These are phyloP conservation scores for Backusella macrospora DNA, from an alignment of 192 early-diverging fungal species.

Conservation along the genomic window DNA sequence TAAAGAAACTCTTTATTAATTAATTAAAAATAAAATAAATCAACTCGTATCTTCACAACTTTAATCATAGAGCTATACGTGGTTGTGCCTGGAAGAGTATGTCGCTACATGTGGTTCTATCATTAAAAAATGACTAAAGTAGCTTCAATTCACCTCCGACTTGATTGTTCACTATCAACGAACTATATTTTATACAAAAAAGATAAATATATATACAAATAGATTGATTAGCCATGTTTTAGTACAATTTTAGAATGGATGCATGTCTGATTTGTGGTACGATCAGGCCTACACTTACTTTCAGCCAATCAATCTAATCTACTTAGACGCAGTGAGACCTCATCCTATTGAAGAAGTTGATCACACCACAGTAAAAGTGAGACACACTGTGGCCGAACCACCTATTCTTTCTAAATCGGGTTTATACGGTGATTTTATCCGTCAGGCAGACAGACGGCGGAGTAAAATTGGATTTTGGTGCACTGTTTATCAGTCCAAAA, in stretches of 20 bases:
- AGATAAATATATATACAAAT: no score
- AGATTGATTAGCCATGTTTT: not conserved
- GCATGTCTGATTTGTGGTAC: slow-evolving; percentile 5
- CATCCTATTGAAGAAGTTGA: not conserved
- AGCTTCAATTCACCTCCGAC: not conserved
- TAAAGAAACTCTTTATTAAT: no score
- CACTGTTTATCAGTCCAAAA: slow-evolving; percentile 6
- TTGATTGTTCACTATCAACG: not conserved
- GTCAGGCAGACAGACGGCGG: not conserved
- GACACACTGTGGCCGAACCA: not conserved
- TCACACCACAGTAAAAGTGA: slow-evolving; percentile 10
- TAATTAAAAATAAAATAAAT: not conserved
- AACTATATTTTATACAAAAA: not conserved
- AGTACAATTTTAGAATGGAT: slow-evolving; percentile 4
- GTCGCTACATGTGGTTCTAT: not conserved
- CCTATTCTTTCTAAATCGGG: not conserved
- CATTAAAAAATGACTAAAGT: not conserved
- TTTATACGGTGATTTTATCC: not conserved
- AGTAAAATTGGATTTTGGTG: not conserved
- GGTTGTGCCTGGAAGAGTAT: not conserved
- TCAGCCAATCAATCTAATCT: not conserved
- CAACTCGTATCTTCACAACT: not conserved
- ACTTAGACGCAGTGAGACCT: slow-evolving; percentile 7
- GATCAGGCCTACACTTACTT: not conserved
- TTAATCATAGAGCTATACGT: not conserved